Base-by-base conservation (phyloP, 768 basidiomycete species). In the Hygrophoropsis aurantiaca region DNA sequence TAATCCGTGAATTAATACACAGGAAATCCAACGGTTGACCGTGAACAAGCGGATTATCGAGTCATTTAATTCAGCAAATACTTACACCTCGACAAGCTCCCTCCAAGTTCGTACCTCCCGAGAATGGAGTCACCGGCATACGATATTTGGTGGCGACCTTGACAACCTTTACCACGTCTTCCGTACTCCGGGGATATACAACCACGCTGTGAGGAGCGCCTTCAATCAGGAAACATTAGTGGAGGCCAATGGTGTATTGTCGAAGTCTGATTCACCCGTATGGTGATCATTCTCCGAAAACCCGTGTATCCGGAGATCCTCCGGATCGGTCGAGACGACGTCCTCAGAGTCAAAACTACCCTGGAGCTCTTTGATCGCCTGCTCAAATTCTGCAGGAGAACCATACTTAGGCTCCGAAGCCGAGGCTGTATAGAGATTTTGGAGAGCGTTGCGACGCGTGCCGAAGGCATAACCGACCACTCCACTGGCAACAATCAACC, bases 31-130 rank as follows among this genome's bases (percentile, higher is more conserved):
- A n/a, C n/a, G n/a, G n/a, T n/a, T n/a, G n/a, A n/a, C n/a, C n/a
- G n/a, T n/a, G n/a, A n/a, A n/a, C n/a, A n/a, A n/a, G n/a, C n/a
- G n/a, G n/a, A n/a, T n/a, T n/a, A n/a, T n/a, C n/a, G n/a, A n/a
- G n/a, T n/a, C n/a, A n/a, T n/a, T n/a, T n/a, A 24, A 38, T 13
- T 46, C 26, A 11, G 39, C 16, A 18, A 50, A 27, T 18, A 66
- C 80, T 48, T 53, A 88, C 87, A 23, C 80, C 81, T 30, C 77
- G 70, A 52, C 77, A 82, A 52, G 90, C 85, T 0, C 90, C 90
- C 59, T 94, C 92, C 19, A 94, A 63, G 56, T 79, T 83, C 0
- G 92, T 94, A 2, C 85, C 92, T 9, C 89, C 92, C 0, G 84
- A 82, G 63, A 85, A 93, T 2, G 90, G 79, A 1, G 79, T 80